Evolutionary conservation across 2,329 filamentous ascomycete species (phyloP).

Genomic region (Diaporthe humulicola): DNA sequence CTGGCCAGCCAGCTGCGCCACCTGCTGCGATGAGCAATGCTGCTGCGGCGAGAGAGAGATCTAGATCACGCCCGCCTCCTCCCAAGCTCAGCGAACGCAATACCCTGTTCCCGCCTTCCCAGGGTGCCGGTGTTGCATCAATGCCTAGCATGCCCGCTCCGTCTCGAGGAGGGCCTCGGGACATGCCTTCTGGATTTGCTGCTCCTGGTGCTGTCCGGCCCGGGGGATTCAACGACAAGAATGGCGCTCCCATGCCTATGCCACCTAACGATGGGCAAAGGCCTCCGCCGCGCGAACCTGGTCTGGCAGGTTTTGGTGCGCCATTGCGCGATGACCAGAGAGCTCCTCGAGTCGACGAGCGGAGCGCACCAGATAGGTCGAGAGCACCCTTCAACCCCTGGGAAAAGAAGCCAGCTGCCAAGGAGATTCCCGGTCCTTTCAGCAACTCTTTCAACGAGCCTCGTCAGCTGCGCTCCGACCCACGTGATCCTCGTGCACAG

Average conservation of each 20-base stretch:
- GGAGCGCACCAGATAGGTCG: not conserved
- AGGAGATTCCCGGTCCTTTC: not conserved
- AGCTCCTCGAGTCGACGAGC: not conserved
- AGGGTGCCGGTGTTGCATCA: not conserved
- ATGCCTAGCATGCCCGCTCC: slow-evolving; percentile 7
- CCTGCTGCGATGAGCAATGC: not conserved
- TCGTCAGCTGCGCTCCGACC: not conserved
- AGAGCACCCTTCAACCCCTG: not conserved
- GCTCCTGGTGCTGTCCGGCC: not conserved
- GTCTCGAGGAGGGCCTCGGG: not conserved
- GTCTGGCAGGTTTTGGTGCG: not conserved
- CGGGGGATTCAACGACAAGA: not conserved
- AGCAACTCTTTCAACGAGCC: not conserved
- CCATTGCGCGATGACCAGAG: not conserved
- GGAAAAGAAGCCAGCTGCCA: not conserved
- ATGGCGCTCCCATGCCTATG: not conserved
- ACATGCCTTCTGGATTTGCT: not conserved
- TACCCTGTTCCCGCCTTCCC: not conserved
- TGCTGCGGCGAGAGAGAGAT: not conserved
- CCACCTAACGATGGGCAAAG: not conserved
- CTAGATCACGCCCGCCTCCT: slow-evolving; percentile 23
- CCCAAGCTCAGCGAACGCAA: slow-evolving; percentile 7
- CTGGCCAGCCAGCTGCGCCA: not conserved
- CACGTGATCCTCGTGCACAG: not conserved
- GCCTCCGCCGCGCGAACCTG: not conserved